Conservation (phyloP, 2,329 filamentous ascomycete species). For the Raffaelea deltoideospora region DNA sequence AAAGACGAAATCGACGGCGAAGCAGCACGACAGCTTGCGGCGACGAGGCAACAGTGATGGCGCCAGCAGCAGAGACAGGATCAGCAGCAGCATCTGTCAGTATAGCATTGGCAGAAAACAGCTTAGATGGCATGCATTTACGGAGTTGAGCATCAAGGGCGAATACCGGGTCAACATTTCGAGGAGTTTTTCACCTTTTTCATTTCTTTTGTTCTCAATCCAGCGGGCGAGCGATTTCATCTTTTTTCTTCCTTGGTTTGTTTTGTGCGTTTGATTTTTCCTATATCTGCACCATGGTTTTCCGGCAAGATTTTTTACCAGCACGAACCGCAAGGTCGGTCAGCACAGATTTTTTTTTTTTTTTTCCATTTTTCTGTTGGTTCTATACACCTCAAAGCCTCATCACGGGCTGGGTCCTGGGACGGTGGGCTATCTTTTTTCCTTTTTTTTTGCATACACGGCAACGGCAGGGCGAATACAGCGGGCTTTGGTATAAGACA, state of each 20-base stretch:
- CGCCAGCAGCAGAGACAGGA: conserved; percentile 1
- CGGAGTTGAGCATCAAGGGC: no score
- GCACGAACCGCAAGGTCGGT: conserved; percentile 34
- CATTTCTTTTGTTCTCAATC: conserved; percentile 14
- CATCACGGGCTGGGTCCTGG: conserved; percentile 39
- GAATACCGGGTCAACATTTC: no score
- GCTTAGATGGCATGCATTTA: no score
- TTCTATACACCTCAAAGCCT: no score
- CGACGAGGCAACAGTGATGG: conserved; percentile 2
- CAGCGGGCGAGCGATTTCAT: conserved; percentile 26
- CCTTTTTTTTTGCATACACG: no score
- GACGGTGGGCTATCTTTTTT: conserved; percentile 32
- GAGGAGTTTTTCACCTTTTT: conserved; percentile 13
- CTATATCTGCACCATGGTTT: no score
- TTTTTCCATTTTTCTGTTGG: no score
- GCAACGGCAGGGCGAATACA: conserved; percentile 35
- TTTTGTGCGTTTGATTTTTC: conserved; percentile 22
- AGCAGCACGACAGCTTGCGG: conserved; percentile 1
- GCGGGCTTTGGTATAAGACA: conserved; percentile 22
- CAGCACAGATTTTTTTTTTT: conserved; percentile 18
- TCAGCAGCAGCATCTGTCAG: no score
- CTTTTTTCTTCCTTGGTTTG: conserved; percentile 14
- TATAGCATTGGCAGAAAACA: no score
- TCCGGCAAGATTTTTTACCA: conserved; percentile 13
- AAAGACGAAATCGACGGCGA: conserved; percentile 11